Evolutionary conservation across 768 basidiomycete genomes (phyloP).

Genomic region (Boletellus ananas): DNA sequence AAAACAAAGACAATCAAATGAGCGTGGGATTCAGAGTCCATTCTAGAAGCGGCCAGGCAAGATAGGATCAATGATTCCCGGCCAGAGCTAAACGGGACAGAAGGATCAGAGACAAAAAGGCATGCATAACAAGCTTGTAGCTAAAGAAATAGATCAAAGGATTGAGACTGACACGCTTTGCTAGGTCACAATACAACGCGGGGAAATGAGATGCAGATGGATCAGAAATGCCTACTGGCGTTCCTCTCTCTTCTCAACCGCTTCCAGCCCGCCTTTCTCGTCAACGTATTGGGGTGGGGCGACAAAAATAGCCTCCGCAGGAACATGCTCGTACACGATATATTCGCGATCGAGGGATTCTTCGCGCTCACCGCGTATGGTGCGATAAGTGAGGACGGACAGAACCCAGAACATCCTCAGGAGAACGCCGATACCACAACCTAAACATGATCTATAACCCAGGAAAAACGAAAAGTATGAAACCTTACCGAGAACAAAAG

Average conservation of each 20-base stretch:
- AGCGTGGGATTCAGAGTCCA: too few species aligned
- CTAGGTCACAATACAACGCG: neutral
- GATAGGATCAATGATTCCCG: too few species aligned
- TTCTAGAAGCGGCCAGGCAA: too few species aligned
- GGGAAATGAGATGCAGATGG: neutral
- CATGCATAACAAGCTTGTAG: conserved; percentile 5
- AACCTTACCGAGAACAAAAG: conserved; percentile 73
- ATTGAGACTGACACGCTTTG: neutral
- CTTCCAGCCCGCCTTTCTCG: conserved; percentile 42
- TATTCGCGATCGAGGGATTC: conserved; percentile 38
- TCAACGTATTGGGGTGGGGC: conserved; percentile 59
- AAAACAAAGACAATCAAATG: too few species aligned
- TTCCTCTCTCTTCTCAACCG: conserved; percentile 9
- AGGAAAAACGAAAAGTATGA: neutral
- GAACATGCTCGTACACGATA: conserved; percentile 44
- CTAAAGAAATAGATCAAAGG: conserved; percentile 2
- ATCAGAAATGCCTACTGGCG: conserved; percentile 13
- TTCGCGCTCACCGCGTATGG: conserved; percentile 44
- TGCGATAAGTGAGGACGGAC: conserved; percentile 55
- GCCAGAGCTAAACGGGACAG: conserved; percentile 1
- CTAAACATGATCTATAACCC: conserved; percentile 31
- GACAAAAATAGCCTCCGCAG: conserved; percentile 42
- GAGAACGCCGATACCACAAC: conserved; percentile 82
- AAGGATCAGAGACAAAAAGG: neutral
- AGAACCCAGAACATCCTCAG: conserved; percentile 79